These are phyloP conservation scores for Mycosphaerella sp. DNA, from an alignment of 2,329 filamentous ascomycete genomes.

Conservation along the genomic window DNA sequence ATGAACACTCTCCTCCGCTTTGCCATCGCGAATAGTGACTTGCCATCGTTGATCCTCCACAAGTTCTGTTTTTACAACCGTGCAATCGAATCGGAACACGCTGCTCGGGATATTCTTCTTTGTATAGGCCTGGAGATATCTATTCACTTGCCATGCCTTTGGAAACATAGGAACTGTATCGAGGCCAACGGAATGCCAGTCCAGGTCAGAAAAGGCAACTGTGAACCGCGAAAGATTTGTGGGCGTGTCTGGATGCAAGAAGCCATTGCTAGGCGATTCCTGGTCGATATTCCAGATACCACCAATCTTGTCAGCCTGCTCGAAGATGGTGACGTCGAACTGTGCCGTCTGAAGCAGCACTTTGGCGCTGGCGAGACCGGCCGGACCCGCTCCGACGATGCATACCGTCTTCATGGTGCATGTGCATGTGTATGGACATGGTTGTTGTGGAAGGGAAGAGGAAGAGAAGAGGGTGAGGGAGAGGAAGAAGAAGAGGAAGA, in stretches of 20 bases:
- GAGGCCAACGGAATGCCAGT: conserved; percentile 54
- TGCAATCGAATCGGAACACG: conserved; percentile 42
- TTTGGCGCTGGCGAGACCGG: conserved; percentile 50
- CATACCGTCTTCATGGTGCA: background rate
- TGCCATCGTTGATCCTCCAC: conserved; percentile 18
- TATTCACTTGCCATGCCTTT: conserved; percentile 68
- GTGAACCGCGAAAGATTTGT: conserved; percentile 74
- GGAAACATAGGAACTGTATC: conserved; percentile 58
- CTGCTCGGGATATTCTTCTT: conserved; percentile 50
- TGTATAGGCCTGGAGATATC: conserved; percentile 62
- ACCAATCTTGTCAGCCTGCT: conserved; percentile 59
- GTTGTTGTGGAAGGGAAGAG: background rate
- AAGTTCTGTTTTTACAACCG: conserved; percentile 20
- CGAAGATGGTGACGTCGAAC: conserved; percentile 66
- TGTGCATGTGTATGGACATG: background rate
- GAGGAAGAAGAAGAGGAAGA: no score
- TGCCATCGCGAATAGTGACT: conserved; percentile 18
- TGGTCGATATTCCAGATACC: conserved; percentile 64
- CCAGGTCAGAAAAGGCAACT: conserved; percentile 57
- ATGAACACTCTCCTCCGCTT: conserved; percentile 17
- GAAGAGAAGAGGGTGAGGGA: background rate
- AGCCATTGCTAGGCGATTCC: conserved; percentile 42
- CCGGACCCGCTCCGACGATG: background rate
- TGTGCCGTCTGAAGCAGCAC: conserved; percentile 56
- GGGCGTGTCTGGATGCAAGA: conserved; percentile 54